These are phyloP conservation scores for Diospyros lotus DNA, from an alignment of 148 eudicot species.

Conservation along the genomic window DNA sequence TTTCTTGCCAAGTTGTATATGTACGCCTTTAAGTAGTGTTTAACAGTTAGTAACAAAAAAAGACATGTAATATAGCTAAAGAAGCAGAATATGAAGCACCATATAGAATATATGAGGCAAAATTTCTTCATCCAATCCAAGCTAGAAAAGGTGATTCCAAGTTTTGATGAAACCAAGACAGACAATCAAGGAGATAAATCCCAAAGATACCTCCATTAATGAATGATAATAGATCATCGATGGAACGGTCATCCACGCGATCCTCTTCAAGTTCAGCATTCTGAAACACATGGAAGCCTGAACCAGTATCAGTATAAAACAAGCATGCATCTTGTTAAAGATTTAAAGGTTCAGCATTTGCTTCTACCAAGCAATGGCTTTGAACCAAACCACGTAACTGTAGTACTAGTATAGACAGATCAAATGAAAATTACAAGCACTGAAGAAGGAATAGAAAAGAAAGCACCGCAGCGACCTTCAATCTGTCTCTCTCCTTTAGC, in stretches of 20 bases:
- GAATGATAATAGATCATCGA: conserved; percentile 82
- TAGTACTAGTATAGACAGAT: not conserved
- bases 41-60: not conserved
- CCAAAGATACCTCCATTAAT: conserved; percentile 78
- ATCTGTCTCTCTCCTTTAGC: conserved; percentile 58
- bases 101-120: no score
- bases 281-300: conserved; percentile 36
- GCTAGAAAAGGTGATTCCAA: not conserved
- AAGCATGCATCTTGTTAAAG: not conserved
- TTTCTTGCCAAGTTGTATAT: no score
- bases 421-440: not conserved
- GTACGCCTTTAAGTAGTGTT: not conserved
- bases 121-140: not conserved
- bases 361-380: not conserved
- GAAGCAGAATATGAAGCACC: not conserved
- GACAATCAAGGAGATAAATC: not conserved
- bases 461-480: conserved; percentile 44
- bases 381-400: not conserved
- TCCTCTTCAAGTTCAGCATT: conserved; percentile 57
- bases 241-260: conserved; percentile 72
- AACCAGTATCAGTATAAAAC: conserved; percentile 12
- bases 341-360: not conserved
- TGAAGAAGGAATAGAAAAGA: not conserved
- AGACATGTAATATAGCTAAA: not conserved
- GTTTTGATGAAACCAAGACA: not conserved